Evolutionary conservation across 2,329 filamentous ascomycete species (phyloP), one percentile per base, ranked within the genome.

Genomic region (Xylaria polymorpha): DNA sequence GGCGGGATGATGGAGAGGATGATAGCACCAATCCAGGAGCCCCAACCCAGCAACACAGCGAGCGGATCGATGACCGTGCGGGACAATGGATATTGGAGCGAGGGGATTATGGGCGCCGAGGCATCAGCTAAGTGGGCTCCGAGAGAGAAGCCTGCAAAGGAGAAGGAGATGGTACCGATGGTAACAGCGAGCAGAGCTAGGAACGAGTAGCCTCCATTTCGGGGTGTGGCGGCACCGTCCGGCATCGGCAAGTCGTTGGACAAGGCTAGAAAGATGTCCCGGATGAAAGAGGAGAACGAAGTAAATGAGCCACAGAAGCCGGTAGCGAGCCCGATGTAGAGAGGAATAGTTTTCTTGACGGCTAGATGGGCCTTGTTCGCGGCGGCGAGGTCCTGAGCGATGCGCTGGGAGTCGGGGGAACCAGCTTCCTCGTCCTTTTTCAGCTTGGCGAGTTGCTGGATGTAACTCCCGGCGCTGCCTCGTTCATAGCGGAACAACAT

Each of bases 241-340:
- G 88, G 86, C 1, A 85, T 82, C 0, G 87, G 83, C 12, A 97
- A 81, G 71, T 91, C 86, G 77, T 97, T 96, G 4, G 92, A 90
- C 20, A 97, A 81, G 0, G 93, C 91, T 25, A 97, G 85, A 77
- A 97, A 97, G 15, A 86, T 81, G 75, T 97, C 94, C 7, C 92
- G 87, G 56, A 94, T 90, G 77, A 97, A 97, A 22, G 91, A 90
- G 0, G 94, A 97, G 80, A 97, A 97, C 10, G 92, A 94, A 0
- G 94, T 98, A 76, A 96, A 93, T 73, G 92, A 94, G 70, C 95
- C 93, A 76, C 94, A 97, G 79, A 96, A 96, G 12, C 92, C 95
- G 0, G 92, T 97, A 0, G 93, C 88, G 6, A 98, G 87, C 60
- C 92, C 94, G 67, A 97, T 91, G 77, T 97, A 97, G 0, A 97